Conservation (phyloP, 495 filamentous ascomycete genomes). For the Annulohypoxylon stygium region DNA sequence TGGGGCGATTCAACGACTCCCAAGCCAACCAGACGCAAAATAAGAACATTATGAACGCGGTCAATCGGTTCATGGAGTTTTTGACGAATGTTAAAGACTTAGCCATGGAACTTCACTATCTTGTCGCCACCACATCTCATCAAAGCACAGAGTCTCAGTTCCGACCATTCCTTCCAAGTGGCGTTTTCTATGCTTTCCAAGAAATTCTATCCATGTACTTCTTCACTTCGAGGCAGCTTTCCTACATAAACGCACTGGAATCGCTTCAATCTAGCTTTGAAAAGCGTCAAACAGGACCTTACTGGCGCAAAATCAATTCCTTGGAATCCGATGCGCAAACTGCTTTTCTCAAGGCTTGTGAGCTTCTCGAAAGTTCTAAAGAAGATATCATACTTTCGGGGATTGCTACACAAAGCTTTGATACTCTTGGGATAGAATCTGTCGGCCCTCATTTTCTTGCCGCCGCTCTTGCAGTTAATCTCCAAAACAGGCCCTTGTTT, state of each 20-base stretch:
- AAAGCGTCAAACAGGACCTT: neutral
- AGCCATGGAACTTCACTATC: slow-evolving; percentile 12
- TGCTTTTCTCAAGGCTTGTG: slow-evolving; percentile 14
- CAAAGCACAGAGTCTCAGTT: neutral
- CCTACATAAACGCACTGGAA: neutral
- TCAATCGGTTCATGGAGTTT: neutral
- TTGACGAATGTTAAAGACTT: slow-evolving; percentile 4
- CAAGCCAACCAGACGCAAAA: neutral
- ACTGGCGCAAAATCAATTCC: slow-evolving; percentile 3
- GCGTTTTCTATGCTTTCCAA: slow-evolving; percentile 8
- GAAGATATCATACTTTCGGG: slow-evolving; percentile 8
- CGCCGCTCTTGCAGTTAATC: neutral
- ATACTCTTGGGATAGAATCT: slow-evolving; percentile 14
- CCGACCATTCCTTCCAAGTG: neutral
- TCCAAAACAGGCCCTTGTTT: neutral
- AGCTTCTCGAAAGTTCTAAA: neutral
- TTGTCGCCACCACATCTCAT: slow-evolving; percentile 6
- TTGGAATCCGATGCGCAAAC: neutral
- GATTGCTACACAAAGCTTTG: neutral
- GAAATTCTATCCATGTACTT: slow-evolving; percentile 3
- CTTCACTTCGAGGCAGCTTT: slow-evolving; percentile 2
- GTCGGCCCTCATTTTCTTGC: neutral
- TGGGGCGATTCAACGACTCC: neutral
- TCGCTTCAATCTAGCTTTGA: neutral
- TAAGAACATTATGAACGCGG: neutral